A percentile compares a stretch with the other conserved stretches of the same genome.
phyloP scores from a whole-genome alignment of 1,284 basidiomycete genomes.

The Sporisorium iseilematis-ciliati region DNA sequence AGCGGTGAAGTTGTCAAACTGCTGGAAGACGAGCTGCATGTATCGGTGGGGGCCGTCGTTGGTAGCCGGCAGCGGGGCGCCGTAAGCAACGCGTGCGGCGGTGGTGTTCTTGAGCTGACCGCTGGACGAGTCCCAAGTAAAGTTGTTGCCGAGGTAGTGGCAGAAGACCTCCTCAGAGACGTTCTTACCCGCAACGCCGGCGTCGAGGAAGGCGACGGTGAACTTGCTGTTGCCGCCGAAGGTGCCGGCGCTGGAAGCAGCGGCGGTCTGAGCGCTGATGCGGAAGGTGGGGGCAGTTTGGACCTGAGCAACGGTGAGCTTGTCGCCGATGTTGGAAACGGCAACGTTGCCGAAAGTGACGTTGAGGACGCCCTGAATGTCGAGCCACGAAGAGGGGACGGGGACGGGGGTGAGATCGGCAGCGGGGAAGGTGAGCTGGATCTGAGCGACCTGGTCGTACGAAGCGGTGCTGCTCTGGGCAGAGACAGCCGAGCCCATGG shows the following conservation, averaged over 20 bases:
- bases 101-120: slow-evolving; percentile 41
- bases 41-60: slow-evolving; percentile 59
- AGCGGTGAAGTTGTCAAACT: slow-evolving; percentile 53
- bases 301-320: slow-evolving; percentile 49
- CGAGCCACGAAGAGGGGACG: slow-evolving; percentile 44
- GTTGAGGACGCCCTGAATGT: slow-evolving; percentile 57
- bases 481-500: slow-evolving; percentile 36
- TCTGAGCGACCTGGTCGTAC: slow-evolving; percentile 48
- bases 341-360: slow-evolving; percentile 42
- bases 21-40: slow-evolving; percentile 60
- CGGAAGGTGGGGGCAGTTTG: slow-evolving; percentile 48
- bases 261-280: slow-evolving; percentile 34
- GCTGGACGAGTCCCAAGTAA: slow-evolving; percentile 25
- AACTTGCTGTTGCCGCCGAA: slow-evolving; percentile 40
- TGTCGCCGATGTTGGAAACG: slow-evolving; percentile 48
- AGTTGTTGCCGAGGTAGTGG: slow-evolving; percentile 56
- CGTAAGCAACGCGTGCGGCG: slow-evolving; percentile 45
- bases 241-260: slow-evolving; percentile 18
- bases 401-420: slow-evolving; percentile 42
- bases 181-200: slow-evolving; percentile 52
- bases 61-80: slow-evolving; percentile 44
- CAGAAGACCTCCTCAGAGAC: slow-evolving; percentile 32
- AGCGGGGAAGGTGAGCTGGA: slow-evolving; percentile 52
- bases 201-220: slow-evolving; percentile 50
- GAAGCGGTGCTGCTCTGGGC: slow-evolving; percentile 45